These are phyloP conservation scores for Penicillium freii DNA, from an alignment of 2,329 filamentous ascomycete genomes.

Conservation along the genomic window DNA sequence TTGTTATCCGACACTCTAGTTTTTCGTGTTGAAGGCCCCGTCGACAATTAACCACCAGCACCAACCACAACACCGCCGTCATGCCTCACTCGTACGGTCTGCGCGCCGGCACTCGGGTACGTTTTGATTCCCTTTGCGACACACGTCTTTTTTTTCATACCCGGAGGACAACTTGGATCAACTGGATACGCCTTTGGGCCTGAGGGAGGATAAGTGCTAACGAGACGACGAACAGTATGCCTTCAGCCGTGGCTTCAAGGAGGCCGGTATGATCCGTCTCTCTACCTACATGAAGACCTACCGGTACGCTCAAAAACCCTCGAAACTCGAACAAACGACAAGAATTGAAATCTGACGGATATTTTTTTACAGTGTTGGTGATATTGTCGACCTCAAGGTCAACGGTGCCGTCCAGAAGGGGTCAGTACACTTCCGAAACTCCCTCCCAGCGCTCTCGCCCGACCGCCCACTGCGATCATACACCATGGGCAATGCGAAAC, in stretches of 20 bases:
- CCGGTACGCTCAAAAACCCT: conserved; percentile 59
- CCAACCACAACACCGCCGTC: conserved; percentile 56
- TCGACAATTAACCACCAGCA: conserved; percentile 41
- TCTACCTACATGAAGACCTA: conserved; percentile 94
- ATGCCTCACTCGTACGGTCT: conserved; percentile 89
- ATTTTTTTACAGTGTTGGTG: conserved; percentile 69
- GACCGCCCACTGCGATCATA: conserved; percentile 2
- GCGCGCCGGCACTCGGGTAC: conserved; percentile 78
- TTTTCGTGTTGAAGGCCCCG: conserved; percentile 21
- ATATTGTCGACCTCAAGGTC: conserved; percentile 97
- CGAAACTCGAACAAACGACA: conserved; percentile 21
- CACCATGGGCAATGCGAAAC: conserved; percentile 6
- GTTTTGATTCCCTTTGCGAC: conserved; percentile 38
- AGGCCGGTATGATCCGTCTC: conserved; percentile 90
- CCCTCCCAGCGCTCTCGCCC: neutral
- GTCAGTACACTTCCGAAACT: conserved; percentile 56
- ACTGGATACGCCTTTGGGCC: conserved; percentile 12
- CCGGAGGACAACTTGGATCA: neutral
- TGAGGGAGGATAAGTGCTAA: conserved; percentile 33
- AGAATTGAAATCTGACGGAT: conserved; percentile 46
- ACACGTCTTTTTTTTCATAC: conserved; percentile 4
- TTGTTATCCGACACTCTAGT: conserved; percentile 13
- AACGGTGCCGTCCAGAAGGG: conserved; percentile 99
- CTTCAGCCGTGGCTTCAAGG: conserved; percentile 91
- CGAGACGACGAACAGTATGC: conserved; percentile 62